Evolutionary conservation across 176 grass and related monocot species (phyloP), one percentile per base, ranked within the genome.

Genomic region (Phyllostachys edulis): DNA sequence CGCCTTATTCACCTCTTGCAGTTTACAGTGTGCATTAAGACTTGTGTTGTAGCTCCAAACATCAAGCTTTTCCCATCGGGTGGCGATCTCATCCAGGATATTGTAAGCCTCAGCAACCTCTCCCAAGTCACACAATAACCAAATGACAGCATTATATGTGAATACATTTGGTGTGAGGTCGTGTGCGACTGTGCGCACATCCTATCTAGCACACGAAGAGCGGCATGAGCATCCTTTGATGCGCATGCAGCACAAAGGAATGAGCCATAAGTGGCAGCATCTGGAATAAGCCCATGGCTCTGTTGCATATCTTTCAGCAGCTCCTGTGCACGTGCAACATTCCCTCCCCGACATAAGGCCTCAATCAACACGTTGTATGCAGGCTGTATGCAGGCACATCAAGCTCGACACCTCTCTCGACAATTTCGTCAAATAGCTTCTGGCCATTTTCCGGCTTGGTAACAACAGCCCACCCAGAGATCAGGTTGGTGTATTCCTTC

Each of bases 31-130:
- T 2, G 87, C 66, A 54, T 73, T 83, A 38, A 96, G 77, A 73
- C 96, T 73, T 41, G 96, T 12, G 56, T 94, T 99, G 75, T 96
- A 99, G 75, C 87, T 96, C 93, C 93, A 96, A 66, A 88, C 73
- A 78, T 96, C 91, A 60, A 91, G 93, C 52, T 88, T 96, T 32
- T 89, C 80, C 11, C 86, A 88, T 80, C 62, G 40, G 7, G 41
- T 14, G 21, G 80, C 46, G 86, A 99, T 94, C 80, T 99, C 91
- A 87, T 85, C 76, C 0, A 99, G 71, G 81, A 99, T 88, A 83
- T 90, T 90, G 47, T 96, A 99, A 65, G 91, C 93, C 75, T 99
- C 96, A 0, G 78, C 84, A 56, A 90, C 42, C 82, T 89, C 90
- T 45, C 89, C 93, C 67, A 87, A 49, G 54, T 94, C 88, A 11